Evolutionary conservation across 371 early-diverging fungal genomes (phyloP), one percentile per base, ranked within the genome.

Genomic region (Syncephalis plumigaleata): DNA sequence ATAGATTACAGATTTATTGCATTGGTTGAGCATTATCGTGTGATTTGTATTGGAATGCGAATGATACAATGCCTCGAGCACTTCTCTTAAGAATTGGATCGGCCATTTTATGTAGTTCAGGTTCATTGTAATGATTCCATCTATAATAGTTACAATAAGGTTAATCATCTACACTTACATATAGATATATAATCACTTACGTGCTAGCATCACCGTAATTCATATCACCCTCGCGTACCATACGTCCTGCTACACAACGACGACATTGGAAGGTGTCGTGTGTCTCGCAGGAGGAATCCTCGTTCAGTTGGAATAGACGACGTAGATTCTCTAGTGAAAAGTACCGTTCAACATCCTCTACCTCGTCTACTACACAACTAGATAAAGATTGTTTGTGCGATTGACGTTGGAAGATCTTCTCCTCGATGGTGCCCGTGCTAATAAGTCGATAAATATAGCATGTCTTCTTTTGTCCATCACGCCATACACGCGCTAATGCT

Each of bases 341-440:
- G 53, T 94, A 92, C 0, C 97, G 72, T 55, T 92, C 92, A 22
- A 81, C 84, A 46, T 91, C 79, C 47, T 75, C 74, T 22, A 83
- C 87, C 56, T 86, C 87, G 54, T 96, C 97, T 15, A 96, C 91
- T 4, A 96, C 93, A 57, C 93, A 92, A 3, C 80, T 82, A 7
- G 83, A 81, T 15, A 96, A 70, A 9, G 87, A 85, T 49, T 84
- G 84, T 54, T 87, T 87, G 51, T 87, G 81, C 1, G 79, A 82
- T 67, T 84, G 86, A 51, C 97, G 70, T 60, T 96, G 94, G 63
- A 94, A 95, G 38, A 97, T 92, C 64, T 97, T 97, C 57, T 97
- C 97, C 55, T 97, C 97, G 21, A 97, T 91, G 0, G 97, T 87
- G 1, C 97, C 95, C 8, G 92, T 84, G 1, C 85, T 85, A 50